Percentiles rank a stretch among this genome's conserved stretches.
Evolutionary conservation across 148 eudicot genomes (phyloP).

Genomic region (Beta vulgaris): DNA sequence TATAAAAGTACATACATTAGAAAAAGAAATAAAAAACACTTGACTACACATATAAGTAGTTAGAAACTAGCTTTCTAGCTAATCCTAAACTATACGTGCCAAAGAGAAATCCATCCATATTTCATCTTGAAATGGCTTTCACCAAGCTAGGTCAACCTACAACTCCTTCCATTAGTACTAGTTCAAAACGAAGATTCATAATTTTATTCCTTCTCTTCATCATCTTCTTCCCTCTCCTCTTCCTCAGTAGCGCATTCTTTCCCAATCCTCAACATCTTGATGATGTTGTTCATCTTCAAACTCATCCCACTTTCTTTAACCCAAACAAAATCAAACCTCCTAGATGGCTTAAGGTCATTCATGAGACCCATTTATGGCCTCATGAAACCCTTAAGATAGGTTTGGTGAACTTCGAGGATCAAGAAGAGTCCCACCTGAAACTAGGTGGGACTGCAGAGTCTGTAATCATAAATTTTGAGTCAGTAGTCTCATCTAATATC

Average conservation of each 20-base stretch:
- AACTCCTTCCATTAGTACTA: background rate
- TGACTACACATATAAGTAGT: background rate
- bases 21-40: background rate
- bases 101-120: background rate
- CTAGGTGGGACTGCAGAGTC: slow-evolving; percentile 27
- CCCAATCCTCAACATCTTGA: slow-evolving; percentile 19
- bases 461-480: slow-evolving; percentile 35
- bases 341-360: slow-evolving; percentile 42
- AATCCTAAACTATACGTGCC: slow-evolving; percentile 8
- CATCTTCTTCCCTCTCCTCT: slow-evolving; percentile 25
- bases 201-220: slow-evolving; percentile 26
- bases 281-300: slow-evolving; percentile 16
- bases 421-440: slow-evolving; percentile 5
- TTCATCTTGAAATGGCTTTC: slow-evolving; percentile 18
- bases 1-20: slow-evolving; percentile 13
- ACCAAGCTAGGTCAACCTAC: slow-evolving; percentile 21
- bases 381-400: slow-evolving; percentile 40
- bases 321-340: slow-evolving; percentile 27
- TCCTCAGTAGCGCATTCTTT: slow-evolving; percentile 22
- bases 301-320: background rate
- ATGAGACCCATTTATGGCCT: background rate
- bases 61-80: slow-evolving; percentile 11
- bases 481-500: slow-evolving; percentile 25
- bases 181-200: slow-evolving; percentile 19
- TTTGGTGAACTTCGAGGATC: slow-evolving; percentile 40